A percentile compares a stretch with the other conserved stretches of the same genome.
phyloP scores from a whole-genome alignment of 495 filamentous ascomycete species.

The Clavariopsis aquatica region DNA sequence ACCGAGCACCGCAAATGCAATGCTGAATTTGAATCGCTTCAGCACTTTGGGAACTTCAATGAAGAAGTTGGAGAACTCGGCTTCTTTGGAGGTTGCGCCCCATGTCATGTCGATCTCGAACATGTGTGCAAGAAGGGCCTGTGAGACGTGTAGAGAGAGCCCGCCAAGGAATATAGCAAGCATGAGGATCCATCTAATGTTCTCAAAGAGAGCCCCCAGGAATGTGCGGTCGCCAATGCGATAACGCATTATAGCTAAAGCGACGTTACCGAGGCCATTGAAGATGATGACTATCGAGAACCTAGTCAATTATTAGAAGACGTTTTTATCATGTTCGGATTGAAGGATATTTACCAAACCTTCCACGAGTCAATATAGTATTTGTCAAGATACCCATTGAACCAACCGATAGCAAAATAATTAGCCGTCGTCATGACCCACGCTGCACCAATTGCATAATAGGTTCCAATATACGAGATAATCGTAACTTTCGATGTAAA shows the following conservation, averaged over 20 bases:
- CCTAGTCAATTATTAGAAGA: slow-evolving; percentile 7
- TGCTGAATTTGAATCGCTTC: slow-evolving; percentile 58
- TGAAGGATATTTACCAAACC: neutral
- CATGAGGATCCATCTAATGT: slow-evolving; percentile 53
- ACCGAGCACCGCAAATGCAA: slow-evolving; percentile 51
- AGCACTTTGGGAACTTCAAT: slow-evolving; percentile 60
- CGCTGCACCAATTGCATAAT: slow-evolving; percentile 79
- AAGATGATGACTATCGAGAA: slow-evolving; percentile 55
- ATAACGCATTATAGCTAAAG: slow-evolving; percentile 51
- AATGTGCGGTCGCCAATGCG: slow-evolving; percentile 47
- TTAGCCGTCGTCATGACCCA: slow-evolving; percentile 78
- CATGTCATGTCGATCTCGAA: slow-evolving; percentile 54
- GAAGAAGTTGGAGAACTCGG: slow-evolving; percentile 61
- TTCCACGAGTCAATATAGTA: slow-evolving; percentile 53
- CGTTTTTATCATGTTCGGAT: neutral
- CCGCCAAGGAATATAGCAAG: slow-evolving; percentile 54
- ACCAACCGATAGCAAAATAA: slow-evolving; percentile 71
- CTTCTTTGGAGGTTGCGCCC: slow-evolving; percentile 59
- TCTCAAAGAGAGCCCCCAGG: slow-evolving; percentile 45
- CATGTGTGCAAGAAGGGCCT: slow-evolving; percentile 51
- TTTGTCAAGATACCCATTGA: slow-evolving; percentile 50
- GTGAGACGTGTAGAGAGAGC: slow-evolving; percentile 51
- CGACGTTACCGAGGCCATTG: slow-evolving; percentile 50
- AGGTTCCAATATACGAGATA: slow-evolving; percentile 82
- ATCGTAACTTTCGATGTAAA: slow-evolving; percentile 79